Conservation (phyloP, 2,329 filamentous ascomycete genomes). For the Ceratocystis lukuohia region DNA sequence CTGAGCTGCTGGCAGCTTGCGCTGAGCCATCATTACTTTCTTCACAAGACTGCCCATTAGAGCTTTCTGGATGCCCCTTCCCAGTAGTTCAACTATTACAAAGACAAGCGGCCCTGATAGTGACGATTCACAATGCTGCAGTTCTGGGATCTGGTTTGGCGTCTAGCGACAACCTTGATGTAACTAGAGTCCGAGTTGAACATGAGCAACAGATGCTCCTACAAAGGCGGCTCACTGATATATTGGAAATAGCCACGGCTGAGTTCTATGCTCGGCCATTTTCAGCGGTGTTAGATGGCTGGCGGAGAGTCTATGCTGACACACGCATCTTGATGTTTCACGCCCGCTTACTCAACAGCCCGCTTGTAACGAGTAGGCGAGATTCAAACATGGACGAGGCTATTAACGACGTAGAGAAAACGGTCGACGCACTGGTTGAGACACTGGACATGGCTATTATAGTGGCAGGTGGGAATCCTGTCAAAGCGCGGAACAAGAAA, state of each 20-base stretch:
- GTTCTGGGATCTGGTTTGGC: not conserved
- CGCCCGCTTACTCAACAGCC: slow-evolving; percentile 23
- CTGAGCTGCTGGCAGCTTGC: slow-evolving; percentile 8
- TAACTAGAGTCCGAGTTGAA: not conserved
- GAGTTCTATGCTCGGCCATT: slow-evolving; percentile 19
- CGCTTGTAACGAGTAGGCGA: not conserved
- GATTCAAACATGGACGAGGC: not conserved
- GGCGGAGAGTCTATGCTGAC: slow-evolving; percentile 60
- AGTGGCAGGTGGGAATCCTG: slow-evolving; percentile 28
- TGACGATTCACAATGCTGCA: not conserved
- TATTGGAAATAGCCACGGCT: slow-evolving; percentile 14
- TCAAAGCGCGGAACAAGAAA: slow-evolving; percentile 16
- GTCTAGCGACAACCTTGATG: not conserved
- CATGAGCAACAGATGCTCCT: not conserved
- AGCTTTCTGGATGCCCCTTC: slow-evolving; percentile 13
- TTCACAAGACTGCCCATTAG: slow-evolving; percentile 5
- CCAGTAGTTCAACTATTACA: slow-evolving; percentile 14
- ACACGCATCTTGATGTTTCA: slow-evolving; percentile 51
- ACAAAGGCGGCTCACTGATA: slow-evolving; percentile 13
- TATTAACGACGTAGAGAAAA: slow-evolving; percentile 14
- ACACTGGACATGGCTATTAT: slow-evolving; percentile 65
- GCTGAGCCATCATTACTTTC: slow-evolving; percentile 7
- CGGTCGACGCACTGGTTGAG: slow-evolving; percentile 45
- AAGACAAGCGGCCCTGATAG: slow-evolving; percentile 9
- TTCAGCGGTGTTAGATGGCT: slow-evolving; percentile 42